These are phyloP conservation scores for Moesziomyces parantarcticus DNA, from an alignment of 1,284 basidiomycete genomes.

Conservation along the genomic window DNA sequence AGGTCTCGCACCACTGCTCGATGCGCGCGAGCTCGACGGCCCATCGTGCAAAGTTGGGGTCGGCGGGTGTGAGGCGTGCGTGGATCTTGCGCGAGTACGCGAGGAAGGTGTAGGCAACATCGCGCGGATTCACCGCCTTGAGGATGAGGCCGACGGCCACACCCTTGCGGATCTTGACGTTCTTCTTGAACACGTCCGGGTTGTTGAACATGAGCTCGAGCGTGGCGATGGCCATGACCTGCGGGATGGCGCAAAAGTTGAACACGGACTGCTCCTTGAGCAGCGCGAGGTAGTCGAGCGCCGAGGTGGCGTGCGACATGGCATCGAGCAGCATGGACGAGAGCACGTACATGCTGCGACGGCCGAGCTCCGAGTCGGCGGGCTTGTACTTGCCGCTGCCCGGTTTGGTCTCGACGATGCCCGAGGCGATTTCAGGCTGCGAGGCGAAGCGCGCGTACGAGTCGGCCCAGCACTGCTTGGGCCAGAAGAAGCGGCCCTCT, in stretches of 20 bases:
- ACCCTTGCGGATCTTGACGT: slow-evolving; percentile 95
- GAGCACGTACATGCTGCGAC: slow-evolving; percentile 58
- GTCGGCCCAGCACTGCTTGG: slow-evolving; percentile 85
- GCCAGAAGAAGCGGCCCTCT: slow-evolving; percentile 92
- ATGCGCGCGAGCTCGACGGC: slow-evolving; percentile 60
- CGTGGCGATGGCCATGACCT: slow-evolving; percentile 95
- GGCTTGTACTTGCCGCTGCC: slow-evolving; percentile 46
- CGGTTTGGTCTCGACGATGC: slow-evolving; percentile 53
- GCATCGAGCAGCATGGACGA: slow-evolving; percentile 91
- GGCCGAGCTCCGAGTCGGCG: slow-evolving; percentile 50
- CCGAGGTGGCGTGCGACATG: slow-evolving; percentile 83
- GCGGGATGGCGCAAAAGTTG: slow-evolving; percentile 96
- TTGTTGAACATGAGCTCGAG: slow-evolving; percentile 93
- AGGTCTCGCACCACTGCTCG: slow-evolving; percentile 64
- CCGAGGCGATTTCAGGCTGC: slow-evolving; percentile 58
- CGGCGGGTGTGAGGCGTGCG: slow-evolving; percentile 78
- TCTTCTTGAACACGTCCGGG: slow-evolving; percentile 83
- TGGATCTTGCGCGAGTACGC: slow-evolving; percentile 86
- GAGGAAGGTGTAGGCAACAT: slow-evolving; percentile 89
- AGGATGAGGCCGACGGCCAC: slow-evolving; percentile 90
- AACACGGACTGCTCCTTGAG: slow-evolving; percentile 92
- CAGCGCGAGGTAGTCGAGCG: slow-evolving; percentile 88
- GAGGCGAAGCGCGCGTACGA: slow-evolving; percentile 42
- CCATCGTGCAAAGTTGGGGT: slow-evolving; percentile 78
- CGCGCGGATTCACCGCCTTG: slow-evolving; percentile 87